Base-by-base conservation (phyloP, 768 basidiomycete genomes). In the Boletus coccyginus region DNA sequence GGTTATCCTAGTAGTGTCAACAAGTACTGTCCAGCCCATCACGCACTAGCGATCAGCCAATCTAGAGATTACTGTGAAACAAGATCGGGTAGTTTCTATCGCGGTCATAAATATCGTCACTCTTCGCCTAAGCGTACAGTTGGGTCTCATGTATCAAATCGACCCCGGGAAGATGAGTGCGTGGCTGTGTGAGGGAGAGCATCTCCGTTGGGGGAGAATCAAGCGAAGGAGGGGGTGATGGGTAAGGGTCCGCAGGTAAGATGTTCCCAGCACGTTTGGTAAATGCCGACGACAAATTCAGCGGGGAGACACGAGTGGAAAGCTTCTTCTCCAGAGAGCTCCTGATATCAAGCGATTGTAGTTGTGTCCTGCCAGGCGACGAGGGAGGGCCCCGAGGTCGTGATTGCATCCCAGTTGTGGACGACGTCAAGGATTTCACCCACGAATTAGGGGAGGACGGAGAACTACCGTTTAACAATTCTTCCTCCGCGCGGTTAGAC, bases 401-500 rank as follows among this genome's bases (percentile, higher is more conserved):
- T 21, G 72, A 54, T 41, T 68, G 55, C 52, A 61, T 61, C 44
- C 63, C 70, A 7, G 71, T 66, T 13, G 70, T 58, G 33, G 70
- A 58, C 24, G 64, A 70, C 17, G 48, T 10, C 40, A 27, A 27
- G 27, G 27, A 27, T 27, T 27, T 6, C 27, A 39, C 43, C 56
- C 42, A 39, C 31, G 46, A 48, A 11, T 39, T 47, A 14, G 63
- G 62, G n/a, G 57, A 55, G 6, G 62, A 47, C 0, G 72, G 73
- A 27, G 77, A 74, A 12, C 71, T 71, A 27, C 76, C 80, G 11
- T 66, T 70, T 72, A 83, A 72, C 50, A 87, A 66, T 38, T 75
- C 71, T 17, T 78, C 75, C 50, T 92, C 90, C 55, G 70, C 76
- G 62, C 82, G 82, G 19, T 87, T 87, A 24, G 76, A 82, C 0